Base-by-base conservation (phyloP, 331 rosid species). In the Quercus tomentella region DNA sequence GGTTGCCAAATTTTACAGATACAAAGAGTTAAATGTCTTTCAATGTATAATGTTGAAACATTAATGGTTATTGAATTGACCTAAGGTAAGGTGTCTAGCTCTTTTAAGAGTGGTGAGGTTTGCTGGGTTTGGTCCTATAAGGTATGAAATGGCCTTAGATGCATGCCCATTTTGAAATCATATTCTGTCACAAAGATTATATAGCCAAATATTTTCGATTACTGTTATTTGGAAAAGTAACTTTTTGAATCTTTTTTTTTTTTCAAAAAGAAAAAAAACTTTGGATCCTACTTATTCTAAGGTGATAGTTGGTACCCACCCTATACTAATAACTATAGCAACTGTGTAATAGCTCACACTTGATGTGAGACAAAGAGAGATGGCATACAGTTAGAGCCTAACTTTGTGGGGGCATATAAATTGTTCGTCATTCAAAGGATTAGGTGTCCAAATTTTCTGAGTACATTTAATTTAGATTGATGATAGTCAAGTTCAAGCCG, bases 391-490 rank as follows among this genome's bases (percentile, higher is more conserved):
- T 63, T 31, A 18, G 51, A 35, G 26, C 72, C 52, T 33, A 67
- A 35, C 26, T 67, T 67, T 45, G 72, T 67, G 72, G 72, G 72
- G 72, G 72, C 72, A 33, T 5, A 35, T 23, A 67, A 5, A 49
- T 18, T 35, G 72, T 35, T 67, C 52, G 76, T 63, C 79, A 56
- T 74, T 77, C 76, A 76, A 43, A 43, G 77, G 61, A 70, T 80
- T 69, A 82, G 43, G 56, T 67, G 41, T 60, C n/a, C 26, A 68
- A 68, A 58, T 73, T 77, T 62, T 43, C 52, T 23, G 62, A 70
- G 74, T 77, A 69, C 80, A 69, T 72, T 81, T 83, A 81, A 81
- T 75, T 81, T 65, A 77, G 77, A 56, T 31, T 18, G 77, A 77
- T 10, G 26, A 18, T 66, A 80, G 85, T 83, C 84, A 79, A 70